Conservation (phyloP, 1,139 yeast species). For the Pichia sp. region DNA sequence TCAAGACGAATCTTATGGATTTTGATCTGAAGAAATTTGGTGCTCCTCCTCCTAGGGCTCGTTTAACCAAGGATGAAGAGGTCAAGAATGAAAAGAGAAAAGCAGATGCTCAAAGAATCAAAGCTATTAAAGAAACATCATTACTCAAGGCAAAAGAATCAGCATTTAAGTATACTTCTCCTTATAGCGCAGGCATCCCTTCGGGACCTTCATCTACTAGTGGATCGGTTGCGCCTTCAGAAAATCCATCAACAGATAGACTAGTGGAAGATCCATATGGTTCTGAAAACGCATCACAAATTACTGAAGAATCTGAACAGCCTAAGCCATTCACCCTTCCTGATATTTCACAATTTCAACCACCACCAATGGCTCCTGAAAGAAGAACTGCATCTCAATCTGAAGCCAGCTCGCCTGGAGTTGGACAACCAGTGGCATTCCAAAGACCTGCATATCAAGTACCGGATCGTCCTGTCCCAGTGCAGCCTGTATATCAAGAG, state of each 20-base stretch:
- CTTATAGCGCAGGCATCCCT: not conserved
- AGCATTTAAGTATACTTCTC: not conserved
- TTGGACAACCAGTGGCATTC: not conserved
- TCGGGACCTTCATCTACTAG: constrained; percentile 1
- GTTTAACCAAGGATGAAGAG: constrained; percentile 25
- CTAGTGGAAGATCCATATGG: not conserved
- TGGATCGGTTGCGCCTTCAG: not conserved
- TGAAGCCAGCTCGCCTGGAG: not conserved
- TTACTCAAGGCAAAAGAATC: constrained; percentile 24
- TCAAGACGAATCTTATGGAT: constrained; percentile 31
- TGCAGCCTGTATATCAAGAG: not conserved
- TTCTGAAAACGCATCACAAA: too few species aligned
- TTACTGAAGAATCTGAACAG: not conserved
- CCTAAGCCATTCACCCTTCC: constrained; percentile 16
- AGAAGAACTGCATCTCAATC: not conserved
- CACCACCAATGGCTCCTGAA: constrained; percentile 26
- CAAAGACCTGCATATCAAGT: not conserved
- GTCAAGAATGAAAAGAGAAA: constrained; percentile 22
- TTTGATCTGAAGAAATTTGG: constrained; percentile 34
- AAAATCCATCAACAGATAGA: constrained; percentile 2
- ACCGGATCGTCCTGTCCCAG: not conserved
- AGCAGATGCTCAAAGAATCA: constrained; percentile 25
- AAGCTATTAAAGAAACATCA: constrained; percentile 28
- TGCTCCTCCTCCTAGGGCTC: constrained; percentile 35
- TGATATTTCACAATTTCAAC: constrained; percentile 28